phyloP scores from a whole-genome alignment of 805 yeast genomes.

The Myxozyma kluyveri region DNA sequence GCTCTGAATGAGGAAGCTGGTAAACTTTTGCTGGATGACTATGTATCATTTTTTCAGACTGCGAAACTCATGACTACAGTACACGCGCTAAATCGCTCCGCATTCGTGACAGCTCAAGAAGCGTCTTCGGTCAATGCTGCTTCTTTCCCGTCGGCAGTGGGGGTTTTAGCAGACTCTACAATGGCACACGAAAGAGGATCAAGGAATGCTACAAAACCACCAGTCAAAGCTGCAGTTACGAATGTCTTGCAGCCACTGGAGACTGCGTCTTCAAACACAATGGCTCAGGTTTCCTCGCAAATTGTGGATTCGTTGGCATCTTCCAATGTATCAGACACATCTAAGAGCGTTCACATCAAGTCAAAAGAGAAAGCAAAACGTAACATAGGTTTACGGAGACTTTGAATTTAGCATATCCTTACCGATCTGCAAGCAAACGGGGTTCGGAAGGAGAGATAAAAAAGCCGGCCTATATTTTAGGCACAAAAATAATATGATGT shows the following conservation, averaged over 20 bases:
- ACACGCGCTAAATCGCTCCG: constrained; percentile 32
- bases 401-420: constrained; percentile 19
- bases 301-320: too few species aligned
- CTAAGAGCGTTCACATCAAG: too few species aligned
- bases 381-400: constrained; percentile 22
- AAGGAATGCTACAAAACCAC: constrained; percentile 1
- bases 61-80: constrained; percentile 36
- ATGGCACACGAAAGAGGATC: constrained; percentile 1
- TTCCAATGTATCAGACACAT: too few species aligned
- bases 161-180: not conserved
- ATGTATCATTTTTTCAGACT: constrained; percentile 31
- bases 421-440: too few species aligned
- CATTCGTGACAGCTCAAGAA: constrained; percentile 5
- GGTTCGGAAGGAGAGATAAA: too few species aligned
- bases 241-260: constrained; percentile 20
- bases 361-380: constrained; percentile 16
- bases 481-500: too few species aligned
- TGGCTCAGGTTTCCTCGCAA: too few species aligned
- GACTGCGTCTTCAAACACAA: too few species aligned
- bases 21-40: constrained; percentile 35
- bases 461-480: too few species aligned
- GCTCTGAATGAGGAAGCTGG: constrained; percentile 38
- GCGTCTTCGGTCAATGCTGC: constrained; percentile 2
- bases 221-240: constrained; percentile 1
- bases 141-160: not conserved